Base-by-base conservation (phyloP, 371 early-diverging fungal species). In the Cokeromyces recurvatus region DNA sequence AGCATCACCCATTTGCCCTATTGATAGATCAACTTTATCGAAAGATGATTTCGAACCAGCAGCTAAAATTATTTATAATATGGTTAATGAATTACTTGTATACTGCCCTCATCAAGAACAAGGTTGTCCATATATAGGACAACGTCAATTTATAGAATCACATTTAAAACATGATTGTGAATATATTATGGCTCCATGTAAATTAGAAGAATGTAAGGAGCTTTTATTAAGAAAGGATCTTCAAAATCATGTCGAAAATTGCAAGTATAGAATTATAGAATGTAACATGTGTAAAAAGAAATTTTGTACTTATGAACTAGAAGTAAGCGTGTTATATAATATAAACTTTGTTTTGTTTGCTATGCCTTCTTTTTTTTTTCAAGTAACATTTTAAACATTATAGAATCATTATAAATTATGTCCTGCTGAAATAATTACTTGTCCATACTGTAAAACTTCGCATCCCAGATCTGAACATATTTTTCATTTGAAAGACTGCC, bases 41-140 rank as follows among this genome's bases (percentile, higher is more conserved):
- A 44, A 60, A 5, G 24, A 61, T 15, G 58, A 77, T 2, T 44
- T 83, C 14, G 53, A 69, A 12, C 79, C 83, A 11, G 82, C 82
- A 25, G 79, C 74, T 20, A 84, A 77, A 45, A 82, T 85, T 10
- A 68, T 88, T 24, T 42, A 52, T 20, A 81, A 83, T 53, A 79
- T 88, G 68, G 84, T 86, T 19, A 82, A 88, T 46, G 88, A 88
- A 43, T 68, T 86, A 0, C n/a, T 45, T 2, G 78, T 80, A 0
- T 68, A 71, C 17, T 88, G 88, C 55, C 77, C 81, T 2, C 72
- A 77, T 37, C 56, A 61, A 20, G 60, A 66, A 23, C 63, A 68
- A 22, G 86, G 85, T 8, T 88, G 88, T 55, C 43, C 49, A 1
- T 68, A 80, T 58, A 59, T 58, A 7, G 78, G 84, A 7, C 84